Evolutionary conservation across 1,284 basidiomycete genomes (phyloP).

Genomic region (Peniophora sp.): DNA sequence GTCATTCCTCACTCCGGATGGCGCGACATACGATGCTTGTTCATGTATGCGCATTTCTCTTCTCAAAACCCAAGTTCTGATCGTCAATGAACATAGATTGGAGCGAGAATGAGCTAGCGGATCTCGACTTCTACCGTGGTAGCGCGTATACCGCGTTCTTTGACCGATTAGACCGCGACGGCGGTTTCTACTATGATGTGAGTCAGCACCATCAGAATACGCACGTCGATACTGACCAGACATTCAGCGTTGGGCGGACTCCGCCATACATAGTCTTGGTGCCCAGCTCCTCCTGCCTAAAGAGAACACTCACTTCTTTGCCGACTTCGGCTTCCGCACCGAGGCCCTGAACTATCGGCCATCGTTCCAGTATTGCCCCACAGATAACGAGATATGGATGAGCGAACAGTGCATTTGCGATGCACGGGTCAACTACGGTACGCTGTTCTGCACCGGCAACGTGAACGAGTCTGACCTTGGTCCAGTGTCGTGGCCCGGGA

Average conservation of each 20-base stretch:
- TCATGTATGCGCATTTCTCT: conserved; percentile 41
- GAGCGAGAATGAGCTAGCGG: conserved; percentile 69
- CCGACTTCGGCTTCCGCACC: conserved; percentile 42
- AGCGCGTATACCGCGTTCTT: conserved; percentile 67
- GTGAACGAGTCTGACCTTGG: no score
- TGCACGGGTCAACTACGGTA: conserved; percentile 33
- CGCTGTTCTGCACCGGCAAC: conserved; percentile 10
- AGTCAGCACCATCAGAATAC: neutral
- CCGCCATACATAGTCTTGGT: conserved; percentile 67
- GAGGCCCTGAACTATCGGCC: conserved; percentile 13
- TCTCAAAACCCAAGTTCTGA: neutral
- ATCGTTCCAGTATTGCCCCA: conserved; percentile 43
- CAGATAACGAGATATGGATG: conserved; percentile 32
- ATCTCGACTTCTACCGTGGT: conserved; percentile 57
- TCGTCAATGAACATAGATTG: conserved; percentile 33
- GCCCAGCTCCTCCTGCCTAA: conserved; percentile 54
- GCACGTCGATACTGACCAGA: neutral
- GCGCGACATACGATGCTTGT: conserved; percentile 60
- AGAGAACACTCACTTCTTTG: conserved; percentile 59
- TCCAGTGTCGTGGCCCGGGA: no score
- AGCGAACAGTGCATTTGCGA: conserved; percentile 39
- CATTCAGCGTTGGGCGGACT: conserved; percentile 59
- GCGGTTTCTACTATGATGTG: conserved; percentile 70
- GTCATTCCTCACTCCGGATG: conserved; percentile 58
- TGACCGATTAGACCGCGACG: conserved; percentile 54